Evolutionary conservation across 1,284 basidiomycete genomes (phyloP), one percentile per base, ranked within the genome.

Genomic region (Prillingera fragicola): DNA sequence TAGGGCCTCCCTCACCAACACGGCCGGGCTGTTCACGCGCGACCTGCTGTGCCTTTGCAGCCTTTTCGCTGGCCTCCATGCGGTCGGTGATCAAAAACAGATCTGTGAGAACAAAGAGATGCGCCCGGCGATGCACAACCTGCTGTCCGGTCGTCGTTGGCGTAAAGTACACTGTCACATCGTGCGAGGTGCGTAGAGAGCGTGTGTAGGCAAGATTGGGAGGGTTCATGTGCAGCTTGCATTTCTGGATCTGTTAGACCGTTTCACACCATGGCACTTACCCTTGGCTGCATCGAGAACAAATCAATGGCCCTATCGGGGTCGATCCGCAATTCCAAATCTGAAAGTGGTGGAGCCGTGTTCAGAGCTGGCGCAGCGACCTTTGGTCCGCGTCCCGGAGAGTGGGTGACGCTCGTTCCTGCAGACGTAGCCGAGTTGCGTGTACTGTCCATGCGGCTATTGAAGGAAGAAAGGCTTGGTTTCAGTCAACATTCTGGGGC

Each of bases 261-360:
- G 9, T 17, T 6, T 19, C n/a, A 29, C 18, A 12, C 19, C 14
- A 27, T 8, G 15, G 17, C 4, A 71, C 75, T 47, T 57, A 87
- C 91, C 80, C 92, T 92, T 4, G 87, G 85, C 58, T 81, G 80
- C 91, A 99, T 94, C 1, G 88, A 87, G 67, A 99, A 99, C 35
- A 99, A 83, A 69, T 99, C 94, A 25, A 96, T 73, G 5, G 87
- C 88, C 23, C 79, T 76, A 34, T 84, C 79, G 0, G 88, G 84
- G 41, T 84, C 80, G 33, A 98, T 77, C 23, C 86, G 78, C 25
- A 78, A 74, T 66, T 98, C 94, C 18, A 99, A 78, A 57, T 90
- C 85, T 18, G 78, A 69, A 27, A 88, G 71, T 4, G 85, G 77
- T 62, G 79, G 55, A 7, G 45, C 23, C 2, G 59, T 48, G 18